A percentile compares a stretch with the other conserved stretches of the same genome.
These are phyloP conservation scores for Vigna unguiculata DNA, from an alignment of 306 rosid species.

Conservation along the genomic window DNA sequence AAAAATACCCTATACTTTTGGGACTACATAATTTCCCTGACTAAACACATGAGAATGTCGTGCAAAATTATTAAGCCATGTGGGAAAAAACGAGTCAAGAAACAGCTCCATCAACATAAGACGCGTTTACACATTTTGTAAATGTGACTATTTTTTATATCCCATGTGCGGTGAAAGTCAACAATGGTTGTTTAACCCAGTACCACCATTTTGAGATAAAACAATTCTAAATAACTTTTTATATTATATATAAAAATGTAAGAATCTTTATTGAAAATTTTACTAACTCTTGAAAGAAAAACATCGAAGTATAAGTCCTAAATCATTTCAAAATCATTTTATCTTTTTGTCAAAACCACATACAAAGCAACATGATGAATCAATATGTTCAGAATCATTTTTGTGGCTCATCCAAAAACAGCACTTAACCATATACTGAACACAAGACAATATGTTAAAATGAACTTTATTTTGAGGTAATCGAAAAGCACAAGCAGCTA, in stretches of 20 bases:
- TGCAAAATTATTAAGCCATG: not conserved
- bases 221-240: not conserved
- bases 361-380: too few relatives aligned
- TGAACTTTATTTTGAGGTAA: too few relatives aligned
- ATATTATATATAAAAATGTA: not conserved
- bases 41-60: not conserved
- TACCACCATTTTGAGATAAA: not conserved
- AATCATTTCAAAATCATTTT: too few relatives aligned
- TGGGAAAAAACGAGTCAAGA: not conserved
- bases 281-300: too few relatives aligned
- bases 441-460: not conserved
- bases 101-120: not conserved
- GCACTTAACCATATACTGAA: not conserved
- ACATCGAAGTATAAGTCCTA: too few relatives aligned
- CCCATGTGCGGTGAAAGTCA: conserved; percentile 20
- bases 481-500: not conserved
- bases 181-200: not conserved
- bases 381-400: too few relatives aligned
- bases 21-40: too few relatives aligned
- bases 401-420: not conserved
- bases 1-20: too few relatives aligned
- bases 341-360: too few relatives aligned
- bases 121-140: too few relatives aligned
- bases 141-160: conserved; percentile 21
- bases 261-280: not conserved